Base-by-base conservation (phyloP, 2,329 filamentous ascomycete genomes). In the Purpureocillium lavendulum region DNA sequence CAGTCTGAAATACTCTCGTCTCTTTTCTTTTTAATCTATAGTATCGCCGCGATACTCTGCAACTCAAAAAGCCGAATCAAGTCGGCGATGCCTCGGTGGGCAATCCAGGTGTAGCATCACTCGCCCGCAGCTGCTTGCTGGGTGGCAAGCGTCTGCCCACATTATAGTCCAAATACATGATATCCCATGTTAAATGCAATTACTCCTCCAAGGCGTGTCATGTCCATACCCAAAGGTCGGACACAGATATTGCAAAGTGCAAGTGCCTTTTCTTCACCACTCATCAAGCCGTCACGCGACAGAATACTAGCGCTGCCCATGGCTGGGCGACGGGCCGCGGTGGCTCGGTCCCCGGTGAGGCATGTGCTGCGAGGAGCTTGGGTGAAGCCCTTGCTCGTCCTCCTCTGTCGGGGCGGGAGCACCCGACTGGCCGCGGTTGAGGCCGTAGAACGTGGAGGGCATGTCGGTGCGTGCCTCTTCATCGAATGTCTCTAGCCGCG, bases 391-490 rank as follows among this genome's bases (percentile, higher is more conserved):
- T 12, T 45, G 41, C 24, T 47, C 45, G 16, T 47, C 47, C 21
- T 44, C 46, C 31, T 45, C 48, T 33, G 16, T 30, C n/a, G 30
- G 38, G 14, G 30, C 36, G n/a, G 37, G 30, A n/a, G 40, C 35
- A 18, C 30, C 34, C 12, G 38, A 33, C 4, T 35, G 35, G 9
- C 21, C 18, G 21, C 56, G 52, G 43, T 54, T 55, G 41, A 52
- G 50, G 42, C 57, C 54, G 38, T 59, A 62, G 13, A 52, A 54
- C 7, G 49, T 50, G 13, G 52, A 43, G 7, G 57, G 52, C 38
- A 61, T 51, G 16, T 57, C 61, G 2, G 53, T 62, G 44, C 61
- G 55, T 2, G 66, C 57, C 53, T 71, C 68, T 36, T 70, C 63
- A 39, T 71, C 68, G 40, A 65, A 68, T 3, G 52, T 53, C 21